Conservation (phyloP, 495 filamentous ascomycete genomes). For the Talaromyces proteolyticus region DNA sequence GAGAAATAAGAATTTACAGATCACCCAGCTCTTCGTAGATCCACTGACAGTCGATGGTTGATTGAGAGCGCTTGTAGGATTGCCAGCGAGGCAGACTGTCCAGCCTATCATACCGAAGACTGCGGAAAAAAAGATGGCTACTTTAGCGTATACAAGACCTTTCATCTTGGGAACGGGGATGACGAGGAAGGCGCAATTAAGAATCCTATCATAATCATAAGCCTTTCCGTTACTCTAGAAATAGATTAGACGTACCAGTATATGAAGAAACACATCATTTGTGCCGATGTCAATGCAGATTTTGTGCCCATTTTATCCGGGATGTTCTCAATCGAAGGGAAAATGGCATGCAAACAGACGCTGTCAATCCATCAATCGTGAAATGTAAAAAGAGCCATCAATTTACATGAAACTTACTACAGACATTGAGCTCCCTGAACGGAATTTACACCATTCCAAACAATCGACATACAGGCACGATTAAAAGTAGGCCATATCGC, state of each 20-base stretch:
- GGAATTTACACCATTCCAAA: conserved; percentile 32
- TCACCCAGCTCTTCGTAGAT: conserved; percentile 20
- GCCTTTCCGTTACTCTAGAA: neutral
- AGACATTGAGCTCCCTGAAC: conserved; percentile 33
- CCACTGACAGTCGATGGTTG: conserved; percentile 22
- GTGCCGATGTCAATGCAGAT: conserved; percentile 24
- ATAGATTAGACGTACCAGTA: conserved; percentile 18
- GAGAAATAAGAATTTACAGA: conserved; percentile 28
- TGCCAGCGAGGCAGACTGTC: conserved; percentile 23
- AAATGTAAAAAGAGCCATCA: neutral
- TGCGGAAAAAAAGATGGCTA: conserved; percentile 22
- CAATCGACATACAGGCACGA: conserved; percentile 29
- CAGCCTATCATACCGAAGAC: conserved; percentile 28
- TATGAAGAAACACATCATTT: conserved; percentile 30
- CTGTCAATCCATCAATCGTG: conserved; percentile 4
- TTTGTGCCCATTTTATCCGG: conserved; percentile 26
- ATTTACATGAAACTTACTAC: conserved; percentile 15
- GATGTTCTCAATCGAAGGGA: conserved; percentile 26
- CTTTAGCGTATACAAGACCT: conserved; percentile 26
- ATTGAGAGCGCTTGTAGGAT: conserved; percentile 14
- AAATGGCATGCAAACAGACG: conserved; percentile 30
- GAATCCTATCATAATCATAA: conserved; percentile 10
- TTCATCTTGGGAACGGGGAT: conserved; percentile 31
- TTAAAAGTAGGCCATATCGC: conserved; percentile 34
- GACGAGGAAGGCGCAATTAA: conserved; percentile 27